A percentile compares a stretch with the other conserved stretches of the same genome.
phyloP scores from a whole-genome alignment of 257 asterid species.

The Gentiana dahurica region DNA sequence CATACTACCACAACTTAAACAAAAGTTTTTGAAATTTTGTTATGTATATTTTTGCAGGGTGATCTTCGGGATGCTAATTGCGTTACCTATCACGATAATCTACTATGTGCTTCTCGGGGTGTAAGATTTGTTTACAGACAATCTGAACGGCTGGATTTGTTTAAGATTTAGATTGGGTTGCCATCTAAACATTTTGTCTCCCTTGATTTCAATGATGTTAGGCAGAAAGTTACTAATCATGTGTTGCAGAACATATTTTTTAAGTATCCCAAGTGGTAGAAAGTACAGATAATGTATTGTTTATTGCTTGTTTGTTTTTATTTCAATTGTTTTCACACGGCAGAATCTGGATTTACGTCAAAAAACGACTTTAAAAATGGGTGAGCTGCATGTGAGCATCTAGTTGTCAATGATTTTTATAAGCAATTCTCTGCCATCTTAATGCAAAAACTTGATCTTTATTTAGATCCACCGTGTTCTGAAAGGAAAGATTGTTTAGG shows the following conservation, averaged over 20 bases:
- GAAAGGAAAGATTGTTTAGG: no score
- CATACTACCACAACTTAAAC: no score
- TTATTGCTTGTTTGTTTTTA: neutral
- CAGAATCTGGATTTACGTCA: neutral
- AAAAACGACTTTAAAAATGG: no score
- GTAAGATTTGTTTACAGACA: conserved; percentile 19
- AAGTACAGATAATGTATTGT: neutral
- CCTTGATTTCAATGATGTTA: conserved; percentile 7
- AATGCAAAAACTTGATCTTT: no score
- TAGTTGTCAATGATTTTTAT: neutral
- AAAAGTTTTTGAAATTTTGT: no score
- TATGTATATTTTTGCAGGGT: conserved; percentile 42
- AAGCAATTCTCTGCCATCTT: no score
- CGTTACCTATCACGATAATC: conserved; percentile 77
- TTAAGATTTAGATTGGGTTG: conserved; percentile 11
- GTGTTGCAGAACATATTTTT: conserved; percentile 1
- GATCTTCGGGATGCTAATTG: conserved; percentile 84
- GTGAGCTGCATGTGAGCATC: conserved; percentile 2
- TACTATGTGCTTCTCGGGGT: conserved; percentile 86
- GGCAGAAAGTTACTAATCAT: conserved; percentile 3
- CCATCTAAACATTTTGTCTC: conserved; percentile 6
- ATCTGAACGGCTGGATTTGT: conserved; percentile 15
- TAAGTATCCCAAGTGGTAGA: neutral
- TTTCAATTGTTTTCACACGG: neutral
- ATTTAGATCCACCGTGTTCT: no score